Base-by-base conservation (phyloP, 2,329 filamentous ascomycete species). In the Epichloe hybrida region DNA sequence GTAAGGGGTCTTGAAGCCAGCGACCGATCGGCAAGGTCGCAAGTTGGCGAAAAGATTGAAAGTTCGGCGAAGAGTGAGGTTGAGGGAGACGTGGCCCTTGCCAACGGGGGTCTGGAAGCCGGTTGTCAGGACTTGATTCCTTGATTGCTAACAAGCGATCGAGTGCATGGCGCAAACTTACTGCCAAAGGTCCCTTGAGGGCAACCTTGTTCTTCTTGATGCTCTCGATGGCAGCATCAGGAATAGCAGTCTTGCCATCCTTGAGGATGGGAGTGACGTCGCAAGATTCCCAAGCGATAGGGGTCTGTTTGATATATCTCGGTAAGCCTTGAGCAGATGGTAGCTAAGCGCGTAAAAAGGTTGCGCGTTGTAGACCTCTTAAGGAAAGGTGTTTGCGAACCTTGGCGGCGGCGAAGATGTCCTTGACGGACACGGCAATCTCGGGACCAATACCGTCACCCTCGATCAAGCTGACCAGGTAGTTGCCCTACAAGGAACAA, bases 1-100 rank as follows among this genome's bases (percentile, higher is more conserved):
- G 77, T 97, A 97, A 56, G 91, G 89, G 50, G 93, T 98, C 83
- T 97, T 95, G 85, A 85, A 98, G 64, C 93, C 93, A 58, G 86
- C 87, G 61, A 98, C 89, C 57, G 89, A 96, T 67, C 89, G 87
- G 83, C 94, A 98, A 56, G 94, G 93, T 65, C 94, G 90, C 64
- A 98, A 80, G 77, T 98, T 98, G 75, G 93, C 94, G 72, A 98
- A 98, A 64, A 98, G 89, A 79, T 98, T 98, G 78, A 98, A 98
- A 57, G 94, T 98, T 67, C 93, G 86, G 68, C 93, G 91, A 64
- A 98, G 89, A 54, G 93, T 98, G 59, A 98, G 78, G 80, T 98
- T 98, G 61, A 98, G 87, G 53, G 93, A 97, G 69, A 98, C 91
- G 75, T 98, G 93, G 65, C 93, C 93, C 79, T 97, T 98, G 72